Base-by-base conservation (phyloP, 108 stramenopile species). In the Heterococcus sp. region DNA sequence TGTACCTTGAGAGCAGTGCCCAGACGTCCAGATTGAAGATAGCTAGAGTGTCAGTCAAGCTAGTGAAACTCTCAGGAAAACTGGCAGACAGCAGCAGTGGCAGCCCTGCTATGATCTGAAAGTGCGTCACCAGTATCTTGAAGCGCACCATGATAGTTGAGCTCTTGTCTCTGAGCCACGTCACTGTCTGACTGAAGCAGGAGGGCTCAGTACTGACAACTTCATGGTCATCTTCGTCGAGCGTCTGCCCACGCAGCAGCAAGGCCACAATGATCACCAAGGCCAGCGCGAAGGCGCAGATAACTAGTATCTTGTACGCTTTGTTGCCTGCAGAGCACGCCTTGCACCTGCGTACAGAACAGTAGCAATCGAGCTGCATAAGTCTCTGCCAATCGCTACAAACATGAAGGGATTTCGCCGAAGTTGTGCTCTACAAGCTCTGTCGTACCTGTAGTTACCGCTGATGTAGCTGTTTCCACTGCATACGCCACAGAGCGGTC, bases 111-210 rank as follows among this genome's bases (percentile, higher is more conserved):
- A 81, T 66, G 26, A 81, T 73, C 65, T 81, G 79, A 72, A 72
- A 81, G 65, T 81, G 79, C 21, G 79, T 29, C 35, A 81, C 79
- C 37, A 81, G n/a, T 34, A 81, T 81, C 79, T 81, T 81, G 70
- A 81, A 66, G 8, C 79, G 37, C n/a, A 81, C 79, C 37, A 81
- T 30, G 3, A 81, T 71, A 8, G 79, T 81, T 38, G 72, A 71
- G 36, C 63, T 72, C 35, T 72, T 58, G 38, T 66, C 37, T 32
- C 66, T 72, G 32, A 73, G 0, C 71, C 64, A 81, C 38, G 46
- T 21, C 46, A 58, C 46, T 8, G 46, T 21, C 14, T 21, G 46
- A 8, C 14, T 21, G 46, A 58, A 8, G 14, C 14, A 8, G 46
- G 46, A 58, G 14, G 46, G 14, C 46, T 8, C 46, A 21, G 8